phyloP scores from a whole-genome alignment of 2,329 filamentous ascomycete species.

The Aspergillus texensis region DNA sequence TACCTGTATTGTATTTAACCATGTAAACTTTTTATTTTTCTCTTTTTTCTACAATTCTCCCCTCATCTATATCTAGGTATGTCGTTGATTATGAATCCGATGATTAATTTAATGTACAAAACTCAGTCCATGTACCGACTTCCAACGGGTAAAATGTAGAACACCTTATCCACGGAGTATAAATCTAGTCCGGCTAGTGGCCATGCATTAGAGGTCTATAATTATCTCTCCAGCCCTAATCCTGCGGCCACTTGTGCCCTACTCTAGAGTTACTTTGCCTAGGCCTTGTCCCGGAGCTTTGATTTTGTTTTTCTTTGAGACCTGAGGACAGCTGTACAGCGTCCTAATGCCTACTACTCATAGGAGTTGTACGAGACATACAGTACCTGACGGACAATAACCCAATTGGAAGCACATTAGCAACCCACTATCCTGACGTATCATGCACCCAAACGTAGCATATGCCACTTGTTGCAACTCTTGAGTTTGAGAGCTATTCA shows the following conservation, averaged over 20 bases:
- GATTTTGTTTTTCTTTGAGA: neutral
- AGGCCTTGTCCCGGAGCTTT: neutral
- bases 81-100: constrained; percentile 24
- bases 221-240: neutral
- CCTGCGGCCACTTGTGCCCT: neutral
- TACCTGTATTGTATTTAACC: constrained; percentile 37
- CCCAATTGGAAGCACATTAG: neutral
- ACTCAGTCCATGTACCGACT: neutral
- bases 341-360: neutral
- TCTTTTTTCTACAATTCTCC: constrained; percentile 21
- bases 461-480: neutral
- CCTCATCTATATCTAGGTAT: constrained; percentile 24
- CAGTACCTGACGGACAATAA: neutral
- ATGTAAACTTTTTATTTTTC: constrained; percentile 33
- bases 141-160: neutral
- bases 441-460: neutral
- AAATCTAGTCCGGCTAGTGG: neutral
- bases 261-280: neutral
- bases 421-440: neutral
- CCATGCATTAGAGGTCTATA: neutral
- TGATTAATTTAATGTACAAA: constrained; percentile 11
- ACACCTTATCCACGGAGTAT: neutral
- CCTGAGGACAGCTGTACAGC: neutral
- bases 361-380: neutral
- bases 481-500: neutral